phyloP scores from a whole-genome alignment of 2,329 filamentous ascomycete genomes.

The Apiospora pterosperma region DNA sequence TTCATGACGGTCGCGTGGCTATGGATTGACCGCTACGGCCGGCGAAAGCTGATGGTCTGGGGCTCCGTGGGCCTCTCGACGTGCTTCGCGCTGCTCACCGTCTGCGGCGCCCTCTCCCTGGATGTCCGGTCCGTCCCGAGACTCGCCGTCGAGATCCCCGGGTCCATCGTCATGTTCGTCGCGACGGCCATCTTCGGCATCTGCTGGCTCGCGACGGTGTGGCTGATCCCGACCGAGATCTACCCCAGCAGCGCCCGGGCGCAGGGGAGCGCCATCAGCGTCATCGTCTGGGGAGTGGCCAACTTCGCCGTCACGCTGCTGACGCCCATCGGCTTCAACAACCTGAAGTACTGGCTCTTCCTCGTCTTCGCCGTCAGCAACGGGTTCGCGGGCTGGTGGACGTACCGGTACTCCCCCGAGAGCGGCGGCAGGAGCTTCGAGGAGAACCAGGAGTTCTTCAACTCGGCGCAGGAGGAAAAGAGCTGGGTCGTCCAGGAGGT shows the following conservation, averaged over 20 bases:
- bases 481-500: slow-evolving; percentile 54
- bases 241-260: slow-evolving; percentile 52
- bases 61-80: slow-evolving; percentile 45
- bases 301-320: slow-evolving; percentile 57
- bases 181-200: slow-evolving; percentile 60
- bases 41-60: slow-evolving; percentile 49
- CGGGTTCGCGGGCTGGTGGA: slow-evolving; percentile 50
- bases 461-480: slow-evolving; percentile 44
- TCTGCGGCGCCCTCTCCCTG: slow-evolving; percentile 47
- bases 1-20: slow-evolving; percentile 62
- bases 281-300: slow-evolving; percentile 53
- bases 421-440: slow-evolving; percentile 56
- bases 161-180: slow-evolving; percentile 49
- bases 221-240: slow-evolving; percentile 59
- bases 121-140: slow-evolving; percentile 34
- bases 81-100: slow-evolving; percentile 47
- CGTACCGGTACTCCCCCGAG: slow-evolving; percentile 48
- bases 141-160: slow-evolving; percentile 43
- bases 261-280: slow-evolving; percentile 50
- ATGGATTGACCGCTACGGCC: slow-evolving; percentile 52
- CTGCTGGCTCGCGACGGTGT: slow-evolving; percentile 56
- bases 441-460: slow-evolving; percentile 58
- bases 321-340: slow-evolving; percentile 58
- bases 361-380: slow-evolving; percentile 54
- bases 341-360: slow-evolving; percentile 56